Conservation (phyloP, 352 stramenopile species). For the Phytophthora agathidicida region DNA sequence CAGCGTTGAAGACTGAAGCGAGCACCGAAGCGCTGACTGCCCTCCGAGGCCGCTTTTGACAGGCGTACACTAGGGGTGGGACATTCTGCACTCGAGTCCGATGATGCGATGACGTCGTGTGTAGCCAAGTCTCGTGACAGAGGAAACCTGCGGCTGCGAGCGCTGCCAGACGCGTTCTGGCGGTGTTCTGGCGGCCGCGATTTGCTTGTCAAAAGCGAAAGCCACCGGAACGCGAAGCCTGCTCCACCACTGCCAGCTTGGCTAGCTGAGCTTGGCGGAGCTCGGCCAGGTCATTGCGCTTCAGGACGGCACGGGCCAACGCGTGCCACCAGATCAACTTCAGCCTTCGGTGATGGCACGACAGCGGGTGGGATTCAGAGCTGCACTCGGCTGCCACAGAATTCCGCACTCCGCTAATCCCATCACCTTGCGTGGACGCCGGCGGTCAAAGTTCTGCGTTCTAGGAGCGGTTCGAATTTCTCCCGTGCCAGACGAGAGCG, state of each 20-base stretch:
- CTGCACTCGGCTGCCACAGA: not conserved
- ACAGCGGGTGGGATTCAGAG: too few species aligned
- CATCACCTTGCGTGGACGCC: conserved; percentile 1
- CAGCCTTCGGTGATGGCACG: too few species aligned
- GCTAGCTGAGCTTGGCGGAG: too few species aligned
- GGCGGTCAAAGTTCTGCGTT: too few species aligned
- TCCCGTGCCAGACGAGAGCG: too few species aligned
- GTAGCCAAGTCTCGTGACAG: conserved; percentile 16
- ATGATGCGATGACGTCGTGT: conserved; percentile 8
- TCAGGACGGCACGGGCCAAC: not conserved
- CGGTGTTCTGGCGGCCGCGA: not conserved
- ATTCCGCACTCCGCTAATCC: not conserved
- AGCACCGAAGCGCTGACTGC: conserved; percentile 13
- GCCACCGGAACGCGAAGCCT: not conserved
- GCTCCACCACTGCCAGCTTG: too few species aligned
- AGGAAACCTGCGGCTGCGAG: not conserved
- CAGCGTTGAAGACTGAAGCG: too few species aligned
- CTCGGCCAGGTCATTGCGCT: conserved; percentile 15
- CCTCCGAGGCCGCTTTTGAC: conserved; percentile 1
- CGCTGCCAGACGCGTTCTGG: conserved; percentile 8
- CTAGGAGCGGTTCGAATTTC: too few species aligned
- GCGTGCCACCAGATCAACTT: not conserved
- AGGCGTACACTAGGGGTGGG: too few species aligned
- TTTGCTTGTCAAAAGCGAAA: conserved; percentile 8
- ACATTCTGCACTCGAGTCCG: not conserved